Evolutionary conservation across 257 asterid genomes (phyloP).

Genomic region (Fraxinus excelsior): DNA sequence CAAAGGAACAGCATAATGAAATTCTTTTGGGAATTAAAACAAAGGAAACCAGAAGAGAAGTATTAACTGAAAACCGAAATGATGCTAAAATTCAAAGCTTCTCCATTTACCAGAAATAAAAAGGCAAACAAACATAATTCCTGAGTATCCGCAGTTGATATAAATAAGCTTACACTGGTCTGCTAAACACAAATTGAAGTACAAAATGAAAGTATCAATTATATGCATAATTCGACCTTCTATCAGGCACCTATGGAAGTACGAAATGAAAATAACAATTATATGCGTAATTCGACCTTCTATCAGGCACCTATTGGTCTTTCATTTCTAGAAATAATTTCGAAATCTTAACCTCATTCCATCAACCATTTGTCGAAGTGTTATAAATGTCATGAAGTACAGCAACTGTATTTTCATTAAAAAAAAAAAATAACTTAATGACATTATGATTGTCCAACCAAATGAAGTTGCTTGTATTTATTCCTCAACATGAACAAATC

Average conservation of each 20-base stretch:
- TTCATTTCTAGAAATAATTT: not conserved
- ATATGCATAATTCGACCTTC: not conserved
- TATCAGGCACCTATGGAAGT: not conserved
- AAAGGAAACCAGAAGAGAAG: not conserved
- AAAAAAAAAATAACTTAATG: not conserved
- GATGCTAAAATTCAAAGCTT: not conserved
- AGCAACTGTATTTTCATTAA: not conserved
- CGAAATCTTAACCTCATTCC: not conserved
- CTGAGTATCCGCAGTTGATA: not conserved
- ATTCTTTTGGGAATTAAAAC: slow-evolving; percentile 2
- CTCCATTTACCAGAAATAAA: not conserved
- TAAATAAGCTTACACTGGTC: not conserved
- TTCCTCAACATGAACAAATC: not conserved
- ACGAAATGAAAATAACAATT: not conserved
- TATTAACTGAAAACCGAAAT: not conserved
- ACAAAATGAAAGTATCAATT: not conserved
- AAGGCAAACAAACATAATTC: not conserved
- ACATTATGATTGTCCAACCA: not conserved
- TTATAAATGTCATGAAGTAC: not conserved
- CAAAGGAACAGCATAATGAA: not conserved
- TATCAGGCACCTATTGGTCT: not conserved
- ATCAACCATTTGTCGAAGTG: not conserved
- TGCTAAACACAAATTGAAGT: slow-evolving; percentile 2
- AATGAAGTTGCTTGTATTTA: not conserved
- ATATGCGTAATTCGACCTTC: not conserved